Evolutionary conservation across 495 filamentous ascomycete species (phyloP), one percentile per base, ranked within the genome.

Genomic region (Evansstolkia leycettana): DNA sequence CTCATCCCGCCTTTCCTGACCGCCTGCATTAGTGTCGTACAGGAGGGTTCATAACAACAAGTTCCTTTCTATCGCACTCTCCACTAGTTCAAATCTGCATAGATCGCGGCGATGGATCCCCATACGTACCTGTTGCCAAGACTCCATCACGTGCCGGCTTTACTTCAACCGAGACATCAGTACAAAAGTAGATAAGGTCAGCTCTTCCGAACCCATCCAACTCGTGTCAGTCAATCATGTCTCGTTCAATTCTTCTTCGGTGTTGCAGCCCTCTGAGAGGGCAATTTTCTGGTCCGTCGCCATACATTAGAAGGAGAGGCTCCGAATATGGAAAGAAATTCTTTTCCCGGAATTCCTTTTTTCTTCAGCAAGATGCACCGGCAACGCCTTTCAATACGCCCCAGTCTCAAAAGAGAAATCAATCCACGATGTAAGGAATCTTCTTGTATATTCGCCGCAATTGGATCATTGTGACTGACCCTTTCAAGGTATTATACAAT

Each of bases 401-500:
- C n/a, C 52, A 61, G 36, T 57, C 62, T 32, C 51, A 59, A 28
- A 48, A 64, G 35, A 54, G 60, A 30, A 65, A 67, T 52, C 43
- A 55, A 7, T 65, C 64, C 41, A 62, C 60, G 8, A 46, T 65
- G 64, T 67, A 46, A 49, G 47, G 32, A 29, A 15, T 4, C 11
- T 15, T 29, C 14, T n/a, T n/a, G 14, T 6, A n/a, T n/a, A 29
- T 15, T n/a, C n/a, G n/a, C 20, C 24, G n/a, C 23, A n/a, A 23
- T 23, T 17, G 23, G n/a, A n/a, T n/a, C n/a, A n/a, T n/a, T n/a
- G n/a, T n/a, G n/a, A n/a, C 32, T 41, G 24, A 51, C 28, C 16
- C 32, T 9, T 14, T 18, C n/a, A 47, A 89, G 82, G 63, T 84
- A 76, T 56, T 95, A 94, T 59, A 75, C 80, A 19, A 58, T 89